Evolutionary conservation across 441 rosid species (phyloP), one percentile per base, ranked within the genome.

Genomic region (Flueggea neowawraea): DNA sequence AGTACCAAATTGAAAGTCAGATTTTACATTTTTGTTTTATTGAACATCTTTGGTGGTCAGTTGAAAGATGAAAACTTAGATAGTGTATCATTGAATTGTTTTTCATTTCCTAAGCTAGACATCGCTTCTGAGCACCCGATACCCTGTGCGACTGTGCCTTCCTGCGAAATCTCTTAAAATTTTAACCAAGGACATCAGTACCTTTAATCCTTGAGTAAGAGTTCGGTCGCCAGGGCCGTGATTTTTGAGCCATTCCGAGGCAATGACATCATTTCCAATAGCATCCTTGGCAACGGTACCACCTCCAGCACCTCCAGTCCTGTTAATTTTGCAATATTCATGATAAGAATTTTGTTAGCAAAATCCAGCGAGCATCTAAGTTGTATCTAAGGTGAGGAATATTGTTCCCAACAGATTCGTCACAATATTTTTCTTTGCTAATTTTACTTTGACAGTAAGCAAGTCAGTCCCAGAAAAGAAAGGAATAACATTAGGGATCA

Each of bases 201-300:
- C 97, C 96, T 89, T 94, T 33, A 94, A 58, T 64, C 97, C 99
- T 71, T 94, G 95, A 16, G 91, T 72, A 55, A 94, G 84, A 64
- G 99, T 94, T 56, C 91, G 69, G 75, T 94, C 97, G 31, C 99
- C 96, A 33, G 95, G 81, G 66, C 89, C 90, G 58, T 91, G 97
- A 65, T 68, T 78, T 86, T 89, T 80, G 43, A 94, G 82, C 99
- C 99, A 91, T 61, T 87, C 77, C 0, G 47, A 78, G 22, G 85
- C 93, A 68, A 85, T 0, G 12, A 91, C 67, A 69, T 89, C 96
- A 50, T 94, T 94, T 57, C 97, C 99, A 17, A 85, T 0, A 11
- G 99, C 97, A 78, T 94, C 99, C 76, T 94, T 94, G 64, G 99
- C 97, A 56, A 77, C 33, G 4, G 84, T 89, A 62, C 97, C 99